Evolutionary conservation across 257 asterid genomes (phyloP).

Genomic region (Phtheirospermum japonicum): DNA sequence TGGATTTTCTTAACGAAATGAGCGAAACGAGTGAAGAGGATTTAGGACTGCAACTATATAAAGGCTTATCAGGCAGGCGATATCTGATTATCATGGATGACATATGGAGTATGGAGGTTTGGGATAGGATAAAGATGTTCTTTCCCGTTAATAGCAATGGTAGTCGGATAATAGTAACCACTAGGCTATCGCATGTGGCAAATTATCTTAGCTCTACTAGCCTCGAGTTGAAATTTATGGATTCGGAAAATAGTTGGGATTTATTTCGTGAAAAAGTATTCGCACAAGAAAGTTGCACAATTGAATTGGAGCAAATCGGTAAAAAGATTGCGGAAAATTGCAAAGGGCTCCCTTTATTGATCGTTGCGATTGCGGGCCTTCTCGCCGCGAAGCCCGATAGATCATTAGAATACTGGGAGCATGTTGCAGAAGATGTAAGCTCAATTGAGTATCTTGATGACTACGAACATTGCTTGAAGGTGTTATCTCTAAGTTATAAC

Average conservation of each 20-base stretch:
- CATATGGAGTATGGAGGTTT: constrained; percentile 17
- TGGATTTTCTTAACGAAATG: no score
- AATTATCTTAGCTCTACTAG: neutral
- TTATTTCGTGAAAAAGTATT: constrained; percentile 5
- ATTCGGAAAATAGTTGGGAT: constrained; percentile 20
- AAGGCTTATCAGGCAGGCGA: constrained; percentile 22
- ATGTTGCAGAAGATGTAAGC: no score
- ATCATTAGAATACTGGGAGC: no score
- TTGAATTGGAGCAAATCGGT: neutral
- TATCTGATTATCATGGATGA: constrained; percentile 28
- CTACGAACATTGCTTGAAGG: no score
- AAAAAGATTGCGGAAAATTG: constrained; percentile 9
- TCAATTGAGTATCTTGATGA: no score
- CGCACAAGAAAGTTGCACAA: neutral
- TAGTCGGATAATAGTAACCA: constrained; percentile 31
- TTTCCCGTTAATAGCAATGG: constrained; percentile 16
- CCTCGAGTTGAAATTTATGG: neutral
- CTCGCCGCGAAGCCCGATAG: no score
- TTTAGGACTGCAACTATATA: constrained; percentile 22
- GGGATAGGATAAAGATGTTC: constrained; percentile 2
- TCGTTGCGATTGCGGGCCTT: neutral
- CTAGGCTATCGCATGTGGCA: constrained; percentile 11
- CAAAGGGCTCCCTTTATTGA: constrained; percentile 11
- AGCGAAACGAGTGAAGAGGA: constrained; percentile 1
- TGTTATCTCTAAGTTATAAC: no score